phyloP scores from a whole-genome alignment of 2,329 filamentous ascomycete genomes.

The Fusarium cyanostomum region DNA sequence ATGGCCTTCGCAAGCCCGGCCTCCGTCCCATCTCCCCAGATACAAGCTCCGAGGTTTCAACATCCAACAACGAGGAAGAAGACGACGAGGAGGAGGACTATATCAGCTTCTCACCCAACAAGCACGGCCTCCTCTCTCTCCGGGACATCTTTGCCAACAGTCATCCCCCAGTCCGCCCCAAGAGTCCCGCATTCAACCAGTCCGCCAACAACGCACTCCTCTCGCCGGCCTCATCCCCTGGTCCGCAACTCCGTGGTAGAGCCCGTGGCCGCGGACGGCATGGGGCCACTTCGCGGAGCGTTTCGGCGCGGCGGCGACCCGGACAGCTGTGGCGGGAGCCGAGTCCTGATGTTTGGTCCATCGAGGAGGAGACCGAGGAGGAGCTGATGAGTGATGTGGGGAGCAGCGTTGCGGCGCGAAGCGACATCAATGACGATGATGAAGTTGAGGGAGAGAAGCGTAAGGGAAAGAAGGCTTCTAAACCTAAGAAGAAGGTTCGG shows the following conservation, averaged over 20 bases:
- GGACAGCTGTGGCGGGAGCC: conserved; percentile 63
- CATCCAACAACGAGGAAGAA: conserved; percentile 58
- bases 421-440: conserved; percentile 43
- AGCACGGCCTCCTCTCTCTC: conserved; percentile 54
- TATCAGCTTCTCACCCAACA: conserved; percentile 57
- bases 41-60: conserved; percentile 51
- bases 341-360: conserved; percentile 68
- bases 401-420: conserved; percentile 43
- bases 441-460: conserved; percentile 21
- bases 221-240: conserved; percentile 39
- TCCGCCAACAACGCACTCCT: conserved; percentile 43
- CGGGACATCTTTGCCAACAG: conserved; percentile 55
- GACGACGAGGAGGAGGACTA: conserved; percentile 61
- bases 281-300: conserved; percentile 39
- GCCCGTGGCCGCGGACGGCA: conserved; percentile 44
- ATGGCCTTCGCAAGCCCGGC: conserved; percentile 57
- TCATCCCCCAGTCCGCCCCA: conserved; percentile 43
- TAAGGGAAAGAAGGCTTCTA: conserved; percentile 52
- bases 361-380: conserved; percentile 67
- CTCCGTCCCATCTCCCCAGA: conserved; percentile 42
- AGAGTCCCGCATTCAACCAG: conserved; percentile 47
- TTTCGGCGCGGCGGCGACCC: conserved; percentile 50
- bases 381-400: conserved; percentile 58
- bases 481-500: conserved; percentile 65
- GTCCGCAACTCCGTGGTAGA: conserved; percentile 45